phyloP scores from a whole-genome alignment of 306 rosid genomes.

The Parietaria judaica region DNA sequence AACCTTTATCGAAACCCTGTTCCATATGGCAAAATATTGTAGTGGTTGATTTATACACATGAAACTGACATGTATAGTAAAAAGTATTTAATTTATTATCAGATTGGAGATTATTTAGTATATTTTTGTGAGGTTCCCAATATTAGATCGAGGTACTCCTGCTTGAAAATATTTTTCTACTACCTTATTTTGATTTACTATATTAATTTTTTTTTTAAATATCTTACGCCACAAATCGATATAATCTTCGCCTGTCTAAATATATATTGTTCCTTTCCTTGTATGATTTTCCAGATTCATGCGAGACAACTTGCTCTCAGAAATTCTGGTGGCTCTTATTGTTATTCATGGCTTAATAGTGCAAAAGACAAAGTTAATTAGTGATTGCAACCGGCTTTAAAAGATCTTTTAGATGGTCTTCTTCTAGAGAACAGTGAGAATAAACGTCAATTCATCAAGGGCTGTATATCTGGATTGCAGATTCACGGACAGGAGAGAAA shows the following conservation, averaged over 20 bases:
- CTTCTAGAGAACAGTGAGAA: slow-evolving; percentile 85
- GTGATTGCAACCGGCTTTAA: slow-evolving; percentile 94
- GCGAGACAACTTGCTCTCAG: slow-evolving; percentile 74
- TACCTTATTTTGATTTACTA: not conserved
- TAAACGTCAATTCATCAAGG: slow-evolving; percentile 86
- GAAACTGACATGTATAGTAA: no score
- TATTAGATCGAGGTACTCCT: slow-evolving; percentile 72
- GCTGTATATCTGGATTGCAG: slow-evolving; percentile 89
- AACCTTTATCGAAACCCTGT: no score
- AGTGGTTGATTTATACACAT: no score
- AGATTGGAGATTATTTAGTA: no score
- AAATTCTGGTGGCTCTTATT: slow-evolving; percentile 93
- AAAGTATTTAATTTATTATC: no score
- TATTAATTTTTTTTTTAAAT: not conserved
- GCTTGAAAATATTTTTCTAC: not conserved
- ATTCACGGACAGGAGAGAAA: slow-evolving; percentile 80
- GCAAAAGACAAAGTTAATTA: slow-evolving; percentile 93
- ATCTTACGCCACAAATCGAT: not conserved
- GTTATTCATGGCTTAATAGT: slow-evolving; percentile 92
- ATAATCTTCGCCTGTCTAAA: slow-evolving; percentile 2
- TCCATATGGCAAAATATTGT: no score
- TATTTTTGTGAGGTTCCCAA: slow-evolving; percentile 85
- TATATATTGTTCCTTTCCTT: slow-evolving; percentile 6
- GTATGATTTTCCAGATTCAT: slow-evolving; percentile 64
- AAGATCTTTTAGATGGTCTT: slow-evolving; percentile 87